These are phyloP conservation scores for Boechera stricta DNA, from an alignment of 345 rosid species.

Conservation along the genomic window DNA sequence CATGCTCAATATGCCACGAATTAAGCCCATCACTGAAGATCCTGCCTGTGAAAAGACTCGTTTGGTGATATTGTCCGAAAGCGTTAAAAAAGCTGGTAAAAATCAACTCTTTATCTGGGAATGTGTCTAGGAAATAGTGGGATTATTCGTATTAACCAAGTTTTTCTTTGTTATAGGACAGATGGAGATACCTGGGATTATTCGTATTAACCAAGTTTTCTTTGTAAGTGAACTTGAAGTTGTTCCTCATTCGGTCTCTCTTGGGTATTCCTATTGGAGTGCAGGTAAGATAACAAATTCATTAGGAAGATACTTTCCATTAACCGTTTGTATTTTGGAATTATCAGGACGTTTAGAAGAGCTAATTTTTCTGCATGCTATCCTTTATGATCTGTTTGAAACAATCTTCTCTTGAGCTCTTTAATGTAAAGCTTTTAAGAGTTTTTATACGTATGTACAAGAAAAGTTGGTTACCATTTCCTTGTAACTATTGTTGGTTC, in stretches of 20 bases:
- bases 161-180: conserved; percentile 48
- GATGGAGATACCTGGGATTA: conserved; percentile 66
- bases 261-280: conserved; percentile 93
- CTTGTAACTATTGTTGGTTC: neutral
- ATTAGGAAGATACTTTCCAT: neutral
- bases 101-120: neutral
- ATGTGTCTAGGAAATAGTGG: conserved; percentile 14
- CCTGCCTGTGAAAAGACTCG: conserved; percentile 68
- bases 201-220: conserved; percentile 24
- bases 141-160: conserved; percentile 27
- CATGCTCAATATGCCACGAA: conserved; percentile 79
- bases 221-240: conserved; percentile 60
- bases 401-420: conserved; percentile 9
- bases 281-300: conserved; percentile 61
- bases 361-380: neutral
- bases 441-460: neutral
- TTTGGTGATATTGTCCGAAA: conserved; percentile 74
- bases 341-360: neutral
- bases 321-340: conserved; percentile 3
- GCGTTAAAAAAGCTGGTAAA: conserved; percentile 64
- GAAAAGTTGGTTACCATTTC: neutral
- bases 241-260: conserved; percentile 71
- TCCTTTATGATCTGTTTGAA: neutral
- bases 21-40: conserved; percentile 84
- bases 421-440: neutral